Percentiles rank a stretch among this genome's conserved stretches.
Conservation (phyloP, 78 protist species). For the Pirum gemmata region DNA sequence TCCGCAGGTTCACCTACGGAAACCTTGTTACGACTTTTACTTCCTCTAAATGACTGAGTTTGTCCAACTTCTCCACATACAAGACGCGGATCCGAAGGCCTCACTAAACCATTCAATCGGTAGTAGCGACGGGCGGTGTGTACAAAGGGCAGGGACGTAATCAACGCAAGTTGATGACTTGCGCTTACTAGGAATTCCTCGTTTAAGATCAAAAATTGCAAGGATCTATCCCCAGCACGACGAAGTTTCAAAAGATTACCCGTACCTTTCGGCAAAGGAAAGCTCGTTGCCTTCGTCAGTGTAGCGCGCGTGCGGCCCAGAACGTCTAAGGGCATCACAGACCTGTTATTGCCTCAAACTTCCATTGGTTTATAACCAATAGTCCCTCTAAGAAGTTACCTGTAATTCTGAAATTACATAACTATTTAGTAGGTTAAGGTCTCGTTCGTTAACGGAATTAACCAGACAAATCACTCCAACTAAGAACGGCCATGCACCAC, state of each 20-base stretch:
- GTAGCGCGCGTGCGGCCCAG: conserved; percentile 89
- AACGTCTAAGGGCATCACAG: conserved; percentile 87
- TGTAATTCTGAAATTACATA: background rate
- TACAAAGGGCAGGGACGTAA: conserved; percentile 86
- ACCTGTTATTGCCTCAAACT: conserved; percentile 79
- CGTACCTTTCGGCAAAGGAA: conserved; percentile 57
- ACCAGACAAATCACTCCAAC: conserved; percentile 92
- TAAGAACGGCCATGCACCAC: too few relatives aligned
- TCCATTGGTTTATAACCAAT: conserved; percentile 45
- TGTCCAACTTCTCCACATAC: too few relatives aligned
- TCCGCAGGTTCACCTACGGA: too few relatives aligned
- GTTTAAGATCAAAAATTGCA: conserved; percentile 74
- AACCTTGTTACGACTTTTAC: too few relatives aligned
- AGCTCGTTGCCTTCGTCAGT: conserved; percentile 63
- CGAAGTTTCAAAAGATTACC: conserved; percentile 57
- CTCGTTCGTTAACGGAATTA: conserved; percentile 91
- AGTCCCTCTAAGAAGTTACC: too few relatives aligned
- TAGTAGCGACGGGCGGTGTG: conserved; percentile 87
- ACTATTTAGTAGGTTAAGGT: conserved; percentile 78
- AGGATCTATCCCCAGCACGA: conserved; percentile 68
- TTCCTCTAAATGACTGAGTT: too few relatives aligned
- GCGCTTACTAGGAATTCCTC: conserved; percentile 80
- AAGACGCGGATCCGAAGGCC: conserved; percentile 56
- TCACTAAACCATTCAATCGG: conserved; percentile 84
- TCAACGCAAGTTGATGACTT: conserved; percentile 76